Conservation (phyloP, 495 filamentous ascomycete genomes). For the Emericellopsis terricola region DNA sequence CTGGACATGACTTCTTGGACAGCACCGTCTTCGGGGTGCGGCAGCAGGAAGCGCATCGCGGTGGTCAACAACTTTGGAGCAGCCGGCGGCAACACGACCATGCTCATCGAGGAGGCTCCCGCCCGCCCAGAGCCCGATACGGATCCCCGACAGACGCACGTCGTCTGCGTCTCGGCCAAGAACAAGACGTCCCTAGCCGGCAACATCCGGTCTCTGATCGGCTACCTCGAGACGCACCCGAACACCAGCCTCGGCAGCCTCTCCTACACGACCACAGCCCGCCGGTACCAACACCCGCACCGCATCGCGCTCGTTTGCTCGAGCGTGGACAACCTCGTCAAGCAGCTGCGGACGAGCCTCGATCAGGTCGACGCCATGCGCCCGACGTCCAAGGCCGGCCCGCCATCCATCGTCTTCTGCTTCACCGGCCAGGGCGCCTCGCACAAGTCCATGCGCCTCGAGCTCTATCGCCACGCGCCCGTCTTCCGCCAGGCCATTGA, state of each 20-base stretch:
- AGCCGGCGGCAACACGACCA: slow-evolving; percentile 46
- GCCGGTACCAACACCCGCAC: slow-evolving; percentile 67
- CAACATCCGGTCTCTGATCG: slow-evolving; percentile 29
- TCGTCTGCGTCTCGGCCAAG: slow-evolving; percentile 42
- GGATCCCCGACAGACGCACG: slow-evolving; percentile 32
- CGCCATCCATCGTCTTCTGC: slow-evolving; percentile 36
- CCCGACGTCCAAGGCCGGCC: neutral
- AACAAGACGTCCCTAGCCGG: slow-evolving; percentile 34
- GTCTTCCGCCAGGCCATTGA: slow-evolving; percentile 55
- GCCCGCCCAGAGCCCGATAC: slow-evolving; percentile 9
- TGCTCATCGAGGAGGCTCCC: slow-evolving; percentile 41
- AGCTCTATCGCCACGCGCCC: slow-evolving; percentile 45
- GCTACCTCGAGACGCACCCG: slow-evolving; percentile 34
- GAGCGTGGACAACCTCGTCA: slow-evolving; percentile 24
- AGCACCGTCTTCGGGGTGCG: slow-evolving; percentile 46
- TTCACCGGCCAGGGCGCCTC: slow-evolving; percentile 59
- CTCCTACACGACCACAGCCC: slow-evolving; percentile 69
- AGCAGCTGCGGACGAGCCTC: neutral
- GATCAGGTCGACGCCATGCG: too few species aligned
- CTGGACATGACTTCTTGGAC: slow-evolving; percentile 33
- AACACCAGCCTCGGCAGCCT: slow-evolving; percentile 35
- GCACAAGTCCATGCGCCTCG: slow-evolving; percentile 48
- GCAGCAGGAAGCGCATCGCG: slow-evolving; percentile 39
- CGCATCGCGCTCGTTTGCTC: slow-evolving; percentile 42
- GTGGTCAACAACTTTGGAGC: slow-evolving; percentile 57